Evolutionary conservation across 371 early-diverging fungal species (phyloP).

Genomic region (Lichtheimia hyalospora): DNA sequence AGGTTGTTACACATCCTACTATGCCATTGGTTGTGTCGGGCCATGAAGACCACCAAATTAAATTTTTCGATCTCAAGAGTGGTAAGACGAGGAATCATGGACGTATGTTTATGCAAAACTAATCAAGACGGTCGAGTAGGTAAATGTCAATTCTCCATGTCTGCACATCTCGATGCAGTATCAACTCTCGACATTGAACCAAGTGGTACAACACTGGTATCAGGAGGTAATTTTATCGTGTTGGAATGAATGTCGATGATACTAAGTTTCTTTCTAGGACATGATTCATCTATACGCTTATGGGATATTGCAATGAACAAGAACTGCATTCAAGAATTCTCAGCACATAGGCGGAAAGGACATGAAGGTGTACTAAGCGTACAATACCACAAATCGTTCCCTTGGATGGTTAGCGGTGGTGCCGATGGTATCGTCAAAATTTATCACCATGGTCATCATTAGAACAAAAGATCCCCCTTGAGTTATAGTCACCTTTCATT

Average conservation of each 20-base stretch:
- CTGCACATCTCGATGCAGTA: slow-evolving; percentile 71
- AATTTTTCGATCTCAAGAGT: slow-evolving; percentile 72
- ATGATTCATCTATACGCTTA: slow-evolving; percentile 79
- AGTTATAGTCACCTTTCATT: not conserved
- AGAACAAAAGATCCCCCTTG: not conserved
- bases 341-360: slow-evolving; percentile 73
- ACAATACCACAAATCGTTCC: slow-evolving; percentile 62
- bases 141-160: slow-evolving; percentile 60
- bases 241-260: slow-evolving; percentile 1
- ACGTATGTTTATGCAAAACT: too few species aligned
- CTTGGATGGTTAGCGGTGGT: slow-evolving; percentile 77
- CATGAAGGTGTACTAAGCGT: slow-evolving; percentile 78
- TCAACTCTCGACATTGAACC: slow-evolving; percentile 72
- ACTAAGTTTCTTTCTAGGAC: slow-evolving; percentile 46
- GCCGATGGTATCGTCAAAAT: slow-evolving; percentile 75
- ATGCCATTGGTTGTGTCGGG: slow-evolving; percentile 72
- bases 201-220: slow-evolving; percentile 65
- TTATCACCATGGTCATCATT: slow-evolving; percentile 45
- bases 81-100: not conserved
- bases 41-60: slow-evolving; percentile 78
- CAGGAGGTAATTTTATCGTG: slow-evolving; percentile 59
- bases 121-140: slow-evolving; percentile 30
- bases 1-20: slow-evolving; percentile 74
- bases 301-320: slow-evolving; percentile 75
- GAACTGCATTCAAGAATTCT: slow-evolving; percentile 76